These are phyloP conservation scores for Epichloe typhina DNA, from an alignment of 2,329 filamentous ascomycete genomes.

Conservation along the genomic window DNA sequence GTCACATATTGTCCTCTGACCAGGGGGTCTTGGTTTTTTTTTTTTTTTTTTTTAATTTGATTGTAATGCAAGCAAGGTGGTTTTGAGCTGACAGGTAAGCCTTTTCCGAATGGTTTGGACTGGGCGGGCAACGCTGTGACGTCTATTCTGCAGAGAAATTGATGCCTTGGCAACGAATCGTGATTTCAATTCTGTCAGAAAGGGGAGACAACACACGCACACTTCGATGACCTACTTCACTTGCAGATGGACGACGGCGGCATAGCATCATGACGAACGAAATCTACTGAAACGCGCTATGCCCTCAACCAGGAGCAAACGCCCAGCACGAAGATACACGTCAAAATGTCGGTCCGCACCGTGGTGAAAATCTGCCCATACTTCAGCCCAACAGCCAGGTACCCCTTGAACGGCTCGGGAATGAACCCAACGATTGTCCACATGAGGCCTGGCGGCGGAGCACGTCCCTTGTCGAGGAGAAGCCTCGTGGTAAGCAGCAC, in stretches of 20 bases:
- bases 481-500: conserved; percentile 58
- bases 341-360: conserved; percentile 59
- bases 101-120: too few relatives aligned
- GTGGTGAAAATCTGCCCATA: conserved; percentile 62
- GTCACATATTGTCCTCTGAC: too few relatives aligned
- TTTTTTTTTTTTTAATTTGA: too few relatives aligned
- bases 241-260: background rate
- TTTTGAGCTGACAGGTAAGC: too few relatives aligned
- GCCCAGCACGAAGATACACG: conserved; percentile 64
- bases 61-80: too few relatives aligned
- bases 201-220: too few relatives aligned
- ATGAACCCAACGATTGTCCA: conserved; percentile 52
- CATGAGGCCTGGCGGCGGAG: conserved; percentile 47
- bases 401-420: conserved; percentile 49
- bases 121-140: too few relatives aligned
- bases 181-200: too few relatives aligned
- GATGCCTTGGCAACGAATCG: too few relatives aligned
- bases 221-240: background rate
- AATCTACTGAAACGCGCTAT: conserved; percentile 5
- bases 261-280: too few relatives aligned
- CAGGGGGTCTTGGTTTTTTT: too few relatives aligned
- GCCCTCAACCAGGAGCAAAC: conserved; percentile 32
- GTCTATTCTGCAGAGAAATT: too few relatives aligned
- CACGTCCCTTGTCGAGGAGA: conserved; percentile 49
- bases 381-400: conserved; percentile 45